A percentile compares a stretch with the other conserved stretches of the same genome.
Evolutionary conservation across 352 stramenopile genomes (phyloP).

Genomic region (Phytopythium helicoides): DNA sequence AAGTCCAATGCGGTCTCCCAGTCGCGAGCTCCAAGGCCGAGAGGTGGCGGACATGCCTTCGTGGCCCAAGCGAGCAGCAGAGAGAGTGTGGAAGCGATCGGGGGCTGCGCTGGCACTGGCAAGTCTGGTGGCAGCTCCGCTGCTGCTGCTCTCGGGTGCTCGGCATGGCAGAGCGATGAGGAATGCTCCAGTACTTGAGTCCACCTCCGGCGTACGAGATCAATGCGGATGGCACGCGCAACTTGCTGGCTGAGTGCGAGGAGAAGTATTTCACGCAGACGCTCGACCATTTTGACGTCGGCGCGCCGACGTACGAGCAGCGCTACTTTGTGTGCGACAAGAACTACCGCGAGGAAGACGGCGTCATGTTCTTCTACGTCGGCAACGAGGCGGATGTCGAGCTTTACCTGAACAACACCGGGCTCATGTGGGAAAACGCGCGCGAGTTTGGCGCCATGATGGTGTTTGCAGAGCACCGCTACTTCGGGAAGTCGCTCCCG

Average conservation of each 20-base stretch:
- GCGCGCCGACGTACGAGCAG: slow-evolving; percentile 67
- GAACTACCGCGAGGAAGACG: slow-evolving; percentile 43
- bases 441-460: slow-evolving; percentile 87
- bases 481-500: slow-evolving; percentile 93
- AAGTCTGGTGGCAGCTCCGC: slow-evolving; percentile 14
- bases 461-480: slow-evolving; percentile 97
- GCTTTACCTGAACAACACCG: slow-evolving; percentile 95
- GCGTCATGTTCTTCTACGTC: slow-evolving; percentile 92
- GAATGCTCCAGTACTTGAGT: not conserved
- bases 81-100: not conserved
- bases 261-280: slow-evolving; percentile 73
- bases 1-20: not conserved
- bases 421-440: slow-evolving; percentile 96
- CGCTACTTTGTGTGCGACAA: slow-evolving; percentile 90
- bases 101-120: slow-evolving; percentile 11
- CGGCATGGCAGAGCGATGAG: slow-evolving; percentile 3
- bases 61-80: not conserved
- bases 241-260: slow-evolving; percentile 59
- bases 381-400: slow-evolving; percentile 95
- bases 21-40: not conserved
- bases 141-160: slow-evolving; percentile 18
- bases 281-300: slow-evolving; percentile 72
- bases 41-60: slow-evolving; percentile 4
- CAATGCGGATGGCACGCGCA: slow-evolving; percentile 36
- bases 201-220: slow-evolving; percentile 3